These are phyloP conservation scores for Heliosperma pusillum DNA, from an alignment of 148 eudicot species.

Conservation along the genomic window DNA sequence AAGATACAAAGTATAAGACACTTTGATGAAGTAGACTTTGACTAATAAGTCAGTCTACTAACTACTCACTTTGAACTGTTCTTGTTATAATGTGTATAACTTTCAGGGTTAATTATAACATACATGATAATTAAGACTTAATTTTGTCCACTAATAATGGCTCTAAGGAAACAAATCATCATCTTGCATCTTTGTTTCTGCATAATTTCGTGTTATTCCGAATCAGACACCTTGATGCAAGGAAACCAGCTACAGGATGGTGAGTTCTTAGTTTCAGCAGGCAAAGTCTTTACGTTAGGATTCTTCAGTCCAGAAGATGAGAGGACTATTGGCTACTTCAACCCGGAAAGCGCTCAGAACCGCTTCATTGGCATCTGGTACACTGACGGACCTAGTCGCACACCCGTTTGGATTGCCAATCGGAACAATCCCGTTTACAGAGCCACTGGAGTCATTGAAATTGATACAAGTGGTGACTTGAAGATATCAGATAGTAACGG, in stretches of 20 bases:
- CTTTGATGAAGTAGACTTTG: neutral
- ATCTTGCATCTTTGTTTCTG: neutral
- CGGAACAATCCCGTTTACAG: constrained; percentile 22
- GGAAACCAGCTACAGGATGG: constrained; percentile 18
- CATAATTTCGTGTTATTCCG: constrained; percentile 2
- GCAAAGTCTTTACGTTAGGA: constrained; percentile 24
- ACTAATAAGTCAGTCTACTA: neutral
- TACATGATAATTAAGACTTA: neutral
- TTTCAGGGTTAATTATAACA: neutral
- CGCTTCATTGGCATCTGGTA: constrained; percentile 27
- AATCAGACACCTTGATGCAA: constrained; percentile 25
- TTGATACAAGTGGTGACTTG: constrained; percentile 18
- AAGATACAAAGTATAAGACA: neutral
- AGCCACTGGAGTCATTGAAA: constrained; percentile 9
- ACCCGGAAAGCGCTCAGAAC: constrained; percentile 18
- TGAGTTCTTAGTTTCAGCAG: constrained; percentile 23
- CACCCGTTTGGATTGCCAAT: constrained; percentile 30
- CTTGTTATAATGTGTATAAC: neutral
- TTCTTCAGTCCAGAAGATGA: constrained; percentile 18
- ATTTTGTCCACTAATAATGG: constrained; percentile 12
- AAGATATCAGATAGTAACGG: constrained; percentile 16
- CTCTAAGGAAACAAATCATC: neutral
- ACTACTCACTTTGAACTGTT: neutral
- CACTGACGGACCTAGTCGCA: neutral
- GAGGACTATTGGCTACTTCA: constrained; percentile 13